These are phyloP conservation scores for Phylloporus sp. DNA, from an alignment of 768 basidiomycete species.

Conservation along the genomic window DNA sequence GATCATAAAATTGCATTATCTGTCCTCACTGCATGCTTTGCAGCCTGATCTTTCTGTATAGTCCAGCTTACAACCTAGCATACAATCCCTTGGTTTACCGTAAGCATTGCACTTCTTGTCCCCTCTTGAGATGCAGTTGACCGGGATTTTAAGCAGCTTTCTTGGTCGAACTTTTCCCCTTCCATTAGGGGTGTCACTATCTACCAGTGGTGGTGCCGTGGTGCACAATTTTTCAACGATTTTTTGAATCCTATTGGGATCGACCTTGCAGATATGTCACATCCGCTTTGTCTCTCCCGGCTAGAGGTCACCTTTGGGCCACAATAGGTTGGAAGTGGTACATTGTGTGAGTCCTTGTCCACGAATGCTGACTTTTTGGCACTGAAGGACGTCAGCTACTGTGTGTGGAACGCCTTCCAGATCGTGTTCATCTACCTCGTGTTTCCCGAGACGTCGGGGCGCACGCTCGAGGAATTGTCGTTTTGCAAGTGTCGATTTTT, in stretches of 20 bases:
- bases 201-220: constrained; percentile 54
- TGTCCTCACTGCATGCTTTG: neutral
- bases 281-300: neutral
- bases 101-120: neutral
- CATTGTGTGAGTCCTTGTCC: neutral
- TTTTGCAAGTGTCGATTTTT: constrained; percentile 6
- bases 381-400: constrained; percentile 2
- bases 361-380: too few relatives aligned
- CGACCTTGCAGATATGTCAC: neutral
- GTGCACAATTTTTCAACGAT: constrained; percentile 5
- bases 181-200: constrained; percentile 54
- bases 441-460: constrained; percentile 16
- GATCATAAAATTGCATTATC: neutral
- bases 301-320: neutral
- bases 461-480: constrained; percentile 12
- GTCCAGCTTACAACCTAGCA: constrained; percentile 1
- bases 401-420: constrained; percentile 11
- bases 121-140: neutral
- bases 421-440: constrained; percentile 12
- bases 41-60: constrained; percentile 16
- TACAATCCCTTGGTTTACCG: neutral
- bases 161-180: constrained; percentile 62
- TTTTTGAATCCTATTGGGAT: constrained; percentile 13
- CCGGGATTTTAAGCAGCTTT: constrained; percentile 36
- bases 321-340: constrained; percentile 12